Conservation (phyloP, 345 rosid species). For the Sonneratia alba region DNA sequence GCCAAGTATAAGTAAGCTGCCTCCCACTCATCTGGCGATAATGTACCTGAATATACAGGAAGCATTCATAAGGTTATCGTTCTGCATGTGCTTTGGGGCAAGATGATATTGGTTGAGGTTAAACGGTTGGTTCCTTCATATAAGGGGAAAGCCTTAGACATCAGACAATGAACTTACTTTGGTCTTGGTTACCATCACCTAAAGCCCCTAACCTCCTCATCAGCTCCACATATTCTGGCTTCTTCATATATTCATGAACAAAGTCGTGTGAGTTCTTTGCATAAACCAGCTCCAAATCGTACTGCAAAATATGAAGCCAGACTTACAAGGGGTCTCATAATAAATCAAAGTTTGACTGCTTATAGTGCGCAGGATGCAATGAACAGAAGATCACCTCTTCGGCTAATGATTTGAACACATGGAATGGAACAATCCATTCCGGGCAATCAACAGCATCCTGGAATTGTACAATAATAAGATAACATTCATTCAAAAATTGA, state of each 20-base stretch:
- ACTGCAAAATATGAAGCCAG: slow-evolving; percentile 33
- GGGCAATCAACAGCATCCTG: slow-evolving; percentile 99
- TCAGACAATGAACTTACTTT: slow-evolving; percentile 36
- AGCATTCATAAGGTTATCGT: not conserved
- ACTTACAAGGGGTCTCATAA: not conserved
- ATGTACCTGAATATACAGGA: slow-evolving; percentile 40
- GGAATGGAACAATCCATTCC: slow-evolving; percentile 95
- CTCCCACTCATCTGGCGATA: slow-evolving; percentile 96
- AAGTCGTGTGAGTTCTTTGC: slow-evolving; percentile 93
- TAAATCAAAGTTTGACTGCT: not conserved
- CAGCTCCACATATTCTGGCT: slow-evolving; percentile 62
- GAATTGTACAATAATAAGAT: slow-evolving; percentile 2
- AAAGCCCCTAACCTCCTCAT: slow-evolving; percentile 92
- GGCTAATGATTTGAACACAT: slow-evolving; percentile 79
- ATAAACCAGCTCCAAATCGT: slow-evolving; percentile 73
- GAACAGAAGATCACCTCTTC: slow-evolving; percentile 52
- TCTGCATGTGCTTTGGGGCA: not conserved
- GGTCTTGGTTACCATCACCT: slow-evolving; percentile 91
- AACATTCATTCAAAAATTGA: not conserved
- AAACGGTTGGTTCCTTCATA: not conserved
- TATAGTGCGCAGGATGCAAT: not conserved
- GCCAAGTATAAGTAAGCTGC: slow-evolving; percentile 78
- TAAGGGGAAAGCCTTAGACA: not conserved
- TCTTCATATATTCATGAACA: slow-evolving; percentile 73
- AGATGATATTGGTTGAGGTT: not conserved